Base-by-base conservation (phyloP, 2,329 filamentous ascomycete species). In the Ustulina deusta region DNA sequence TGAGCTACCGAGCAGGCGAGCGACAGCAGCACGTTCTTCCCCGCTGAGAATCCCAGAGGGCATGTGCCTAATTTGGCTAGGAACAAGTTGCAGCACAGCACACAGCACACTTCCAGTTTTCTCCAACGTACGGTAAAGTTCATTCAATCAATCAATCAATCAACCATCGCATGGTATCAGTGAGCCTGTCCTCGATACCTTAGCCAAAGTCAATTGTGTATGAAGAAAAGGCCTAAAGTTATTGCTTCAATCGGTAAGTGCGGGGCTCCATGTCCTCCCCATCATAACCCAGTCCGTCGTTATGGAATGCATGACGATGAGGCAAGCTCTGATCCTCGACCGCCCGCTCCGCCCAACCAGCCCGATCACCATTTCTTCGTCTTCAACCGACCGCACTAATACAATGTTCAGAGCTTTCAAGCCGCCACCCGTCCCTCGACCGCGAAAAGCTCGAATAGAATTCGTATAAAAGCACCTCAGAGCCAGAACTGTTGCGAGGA, bases 211-310 rank as follows among this genome's bases (percentile, higher is more conserved):
- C 51, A 49, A 51, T 62, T 52, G 57, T 36, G 7, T 27, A 10
- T 15, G 20, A 42, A 49, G 51, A 55, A 48, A 54, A 22, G 17
- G 10, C 42, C 11, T 3, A 22, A 20, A 20, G 6, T 44, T 29
- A 17, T 9, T 15, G 15, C 56, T 61, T 61, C 42, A 40, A 38
- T 54, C 57, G 46, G 68, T 70, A 61, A 70, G 52, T 70, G 61
- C 52, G 61, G 65, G 68, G 65, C 46, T 15, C 22, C 42, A 52
- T 36, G 27, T 57, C 40, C 25, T 34, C 22, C 22, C 1, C 32
- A 11, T 55, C 42, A 6, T 61, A 9, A 15, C 9, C 46, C 11
- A 11, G 10, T 42, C 15, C 25, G 13, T 20, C 22, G 29, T 29
- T 22, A 29, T 27, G 27, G 4, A 17, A 25, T 27, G 4, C 20